Evolutionary conservation across 208 protist species (phyloP).

Genomic region (Phytomonas sp.): DNA sequence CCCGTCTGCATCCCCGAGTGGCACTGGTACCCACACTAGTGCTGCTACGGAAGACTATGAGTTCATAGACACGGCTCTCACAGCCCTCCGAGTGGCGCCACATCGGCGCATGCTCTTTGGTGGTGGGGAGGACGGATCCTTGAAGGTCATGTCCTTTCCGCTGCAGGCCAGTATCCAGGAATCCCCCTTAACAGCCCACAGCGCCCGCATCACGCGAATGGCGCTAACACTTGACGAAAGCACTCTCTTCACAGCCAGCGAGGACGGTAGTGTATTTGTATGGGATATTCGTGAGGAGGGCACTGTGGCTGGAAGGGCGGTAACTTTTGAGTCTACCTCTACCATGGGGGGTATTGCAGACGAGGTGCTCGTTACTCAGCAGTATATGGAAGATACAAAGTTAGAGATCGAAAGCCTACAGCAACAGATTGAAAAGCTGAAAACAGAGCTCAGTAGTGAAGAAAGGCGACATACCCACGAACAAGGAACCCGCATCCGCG

Average conservation of each 20-base stretch:
- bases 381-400: constrained; percentile 90
- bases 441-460: constrained; percentile 91
- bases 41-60: constrained; percentile 62
- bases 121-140: constrained; percentile 81
- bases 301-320: constrained; percentile 18
- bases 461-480: constrained; percentile 90
- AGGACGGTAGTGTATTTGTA: constrained; percentile 87
- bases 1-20: neutral
- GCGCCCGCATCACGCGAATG: constrained; percentile 68
- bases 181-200: constrained; percentile 57
- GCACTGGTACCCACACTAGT: constrained; percentile 15
- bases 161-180: constrained; percentile 68
- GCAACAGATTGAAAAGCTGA: constrained; percentile 85
- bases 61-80: constrained; percentile 61
- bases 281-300: constrained; percentile 83
- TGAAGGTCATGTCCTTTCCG: constrained; percentile 90
- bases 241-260: constrained; percentile 83
- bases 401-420: constrained; percentile 74
- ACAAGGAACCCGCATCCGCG: constrained; percentile 87
- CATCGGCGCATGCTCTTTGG: constrained; percentile 88
- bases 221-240: constrained; percentile 87
- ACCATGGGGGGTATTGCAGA: constrained; percentile 25
- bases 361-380: constrained; percentile 92
- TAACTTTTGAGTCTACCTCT: constrained; percentile 1
- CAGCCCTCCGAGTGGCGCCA: constrained; percentile 63